Evolutionary conservation across 495 filamentous ascomycete species (phyloP).

Genomic region (Aspergillus sparsus): DNA sequence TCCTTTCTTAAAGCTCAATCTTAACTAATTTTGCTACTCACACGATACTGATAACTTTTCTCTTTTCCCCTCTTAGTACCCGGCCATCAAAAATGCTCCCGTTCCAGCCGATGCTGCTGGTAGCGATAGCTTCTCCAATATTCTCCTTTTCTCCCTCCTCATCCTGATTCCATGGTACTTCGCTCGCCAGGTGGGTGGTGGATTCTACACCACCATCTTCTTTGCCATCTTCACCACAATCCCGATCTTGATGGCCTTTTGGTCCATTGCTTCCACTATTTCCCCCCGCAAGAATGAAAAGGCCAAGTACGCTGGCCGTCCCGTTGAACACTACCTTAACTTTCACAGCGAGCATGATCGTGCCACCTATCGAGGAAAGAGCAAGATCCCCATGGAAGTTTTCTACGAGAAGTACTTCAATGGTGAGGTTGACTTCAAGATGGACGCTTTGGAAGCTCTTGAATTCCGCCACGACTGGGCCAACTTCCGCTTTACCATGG

Average conservation of each 20-base stretch:
- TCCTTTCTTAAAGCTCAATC: not conserved
- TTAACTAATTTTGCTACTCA: not conserved
- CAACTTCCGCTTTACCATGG: slow-evolving; percentile 66
- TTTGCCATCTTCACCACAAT: slow-evolving; percentile 56
- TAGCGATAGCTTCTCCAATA: slow-evolving; percentile 59
- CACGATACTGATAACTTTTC: not conserved
- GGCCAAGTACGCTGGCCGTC: slow-evolving; percentile 59
- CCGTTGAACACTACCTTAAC: slow-evolving; percentile 64
- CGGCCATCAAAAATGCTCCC: slow-evolving; percentile 64
- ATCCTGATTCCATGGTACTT: slow-evolving; percentile 53
- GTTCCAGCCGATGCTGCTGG: slow-evolving; percentile 60
- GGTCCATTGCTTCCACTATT: slow-evolving; percentile 56
- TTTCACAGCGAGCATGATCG: slow-evolving; percentile 61
- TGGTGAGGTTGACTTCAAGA: slow-evolving; percentile 64
- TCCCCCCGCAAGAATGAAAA: slow-evolving; percentile 65
- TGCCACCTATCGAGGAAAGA: slow-evolving; percentile 58
- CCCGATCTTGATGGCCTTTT: slow-evolving; percentile 59
- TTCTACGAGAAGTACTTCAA: slow-evolving; percentile 71
- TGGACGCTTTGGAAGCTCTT: slow-evolving; percentile 59
- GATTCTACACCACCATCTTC: slow-evolving; percentile 58
- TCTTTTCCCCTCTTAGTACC: slow-evolving; percentile 44
- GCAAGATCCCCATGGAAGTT: slow-evolving; percentile 65
- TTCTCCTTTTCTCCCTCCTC: slow-evolving; percentile 53
- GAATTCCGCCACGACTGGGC: slow-evolving; percentile 71
- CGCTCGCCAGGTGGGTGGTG: slow-evolving; percentile 54